Base-by-base conservation (phyloP, 2,329 filamentous ascomycete genomes). In the Fusarium floridanum region DNA sequence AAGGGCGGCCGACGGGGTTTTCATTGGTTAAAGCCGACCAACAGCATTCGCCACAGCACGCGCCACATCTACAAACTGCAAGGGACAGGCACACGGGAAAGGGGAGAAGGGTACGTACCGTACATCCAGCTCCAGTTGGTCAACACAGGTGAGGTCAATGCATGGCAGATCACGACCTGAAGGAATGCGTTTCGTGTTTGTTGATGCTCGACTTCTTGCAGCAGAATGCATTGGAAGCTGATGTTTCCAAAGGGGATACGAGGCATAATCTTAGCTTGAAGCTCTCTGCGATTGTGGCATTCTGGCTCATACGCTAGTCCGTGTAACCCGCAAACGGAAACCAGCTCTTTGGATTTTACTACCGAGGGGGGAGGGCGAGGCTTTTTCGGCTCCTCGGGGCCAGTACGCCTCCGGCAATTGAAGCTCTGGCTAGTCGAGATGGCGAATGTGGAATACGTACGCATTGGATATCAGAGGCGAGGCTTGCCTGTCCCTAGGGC, bases 121-220 rank as follows among this genome's bases (percentile, higher is more conserved):
- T 34, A 20, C 24, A 20, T 11, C 16, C 45, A 27, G 22, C 56
- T 43, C 27, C 45, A 12, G 34, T 45, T 29, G 27, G 29, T 53
- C 29, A 39, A 60, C 41, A 43, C 65, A 63, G 34, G 50, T 61
- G 57, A 64, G 61, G 59, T 74, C 37, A 66, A 72, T 66, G 59
- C 45, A 56, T 57, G 29, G 59, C 45, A 41, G 50, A 63, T 53
- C 60, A 63, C 39, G 55, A 57, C n/a, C 43, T 50, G 22, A 22
- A 70, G 72, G 72, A 74, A 75, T 75, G 72, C 56, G 72, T 73
- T 75, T 74, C 72, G 62, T 20, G 63, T 75, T 75, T 73, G 66
- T 67, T 72, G 61, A 66, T 70, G 64, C 68, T 75, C 59, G 57
- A 39, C 34, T 10, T 41, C 36, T 11, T 41, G 32, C 27, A 48